Conservation (phyloP, 2,329 filamentous ascomycete species). For the Aspergillus terreus region DNA sequence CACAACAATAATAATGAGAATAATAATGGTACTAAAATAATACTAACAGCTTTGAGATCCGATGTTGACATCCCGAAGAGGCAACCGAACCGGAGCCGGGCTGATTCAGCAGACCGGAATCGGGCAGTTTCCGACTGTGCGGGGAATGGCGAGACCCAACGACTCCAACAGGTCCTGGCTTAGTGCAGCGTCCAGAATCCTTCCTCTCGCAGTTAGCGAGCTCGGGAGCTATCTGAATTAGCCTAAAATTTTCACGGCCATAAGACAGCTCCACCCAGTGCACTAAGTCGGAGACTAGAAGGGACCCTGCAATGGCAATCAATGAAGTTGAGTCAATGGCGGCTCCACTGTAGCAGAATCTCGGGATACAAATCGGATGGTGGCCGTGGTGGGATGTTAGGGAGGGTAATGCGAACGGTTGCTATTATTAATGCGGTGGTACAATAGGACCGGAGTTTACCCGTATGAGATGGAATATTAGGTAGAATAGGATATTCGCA, state of each 20-base stretch:
- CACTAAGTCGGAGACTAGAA: too few species aligned
- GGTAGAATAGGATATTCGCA: not conserved
- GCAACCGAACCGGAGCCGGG: not conserved
- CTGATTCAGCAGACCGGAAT: constrained; percentile 14
- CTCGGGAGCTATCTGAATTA: constrained; percentile 9
- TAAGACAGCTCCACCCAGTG: constrained; percentile 11
- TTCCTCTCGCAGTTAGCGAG: constrained; percentile 18
- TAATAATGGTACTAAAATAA: too few species aligned
- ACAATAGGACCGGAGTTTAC: constrained; percentile 4
- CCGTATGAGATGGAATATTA: not conserved
- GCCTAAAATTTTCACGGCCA: constrained; percentile 12
- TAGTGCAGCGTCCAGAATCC: constrained; percentile 17
- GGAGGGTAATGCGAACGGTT: not conserved
- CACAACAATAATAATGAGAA: too few species aligned
- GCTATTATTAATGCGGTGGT: not conserved
- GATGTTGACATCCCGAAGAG: not conserved
- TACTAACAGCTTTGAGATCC: too few species aligned
- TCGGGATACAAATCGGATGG: too few species aligned
- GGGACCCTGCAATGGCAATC: too few species aligned
- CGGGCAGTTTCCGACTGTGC: constrained; percentile 13
- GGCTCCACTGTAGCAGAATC: too few species aligned
- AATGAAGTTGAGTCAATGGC: too few species aligned
- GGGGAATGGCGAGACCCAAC: constrained; percentile 8
- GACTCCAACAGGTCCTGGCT: not conserved
- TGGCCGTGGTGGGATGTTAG: not conserved